Evolutionary conservation across 306 rosid genomes (phyloP).

Genomic region (Trichosanthes truncata): DNA sequence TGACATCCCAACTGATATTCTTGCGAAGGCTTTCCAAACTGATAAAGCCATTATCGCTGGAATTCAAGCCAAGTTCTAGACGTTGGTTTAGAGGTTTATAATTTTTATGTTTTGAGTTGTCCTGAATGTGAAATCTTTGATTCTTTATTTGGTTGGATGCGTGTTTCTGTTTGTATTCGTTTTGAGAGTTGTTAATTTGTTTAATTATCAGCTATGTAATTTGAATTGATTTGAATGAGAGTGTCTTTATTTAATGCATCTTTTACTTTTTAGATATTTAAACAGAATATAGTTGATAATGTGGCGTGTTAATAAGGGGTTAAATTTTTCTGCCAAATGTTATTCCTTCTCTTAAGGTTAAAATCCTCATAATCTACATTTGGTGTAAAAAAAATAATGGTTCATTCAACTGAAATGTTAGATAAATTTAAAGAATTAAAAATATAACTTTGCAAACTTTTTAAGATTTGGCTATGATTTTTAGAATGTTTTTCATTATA

Average conservation of each 20-base stretch:
- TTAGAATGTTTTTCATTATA: no score
- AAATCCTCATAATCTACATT: no score
- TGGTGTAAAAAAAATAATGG: no score
- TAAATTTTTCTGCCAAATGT: no score
- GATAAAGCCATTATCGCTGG: conserved; percentile 12
- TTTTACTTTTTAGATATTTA: not conserved
- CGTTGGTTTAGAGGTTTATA: no score
- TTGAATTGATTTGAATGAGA: not conserved
- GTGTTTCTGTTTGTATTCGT: not conserved
- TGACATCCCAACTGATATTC: conserved; percentile 12
- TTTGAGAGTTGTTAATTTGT: not conserved
- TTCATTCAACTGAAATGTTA: no score
- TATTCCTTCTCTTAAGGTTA: no score
- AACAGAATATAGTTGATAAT: no score
- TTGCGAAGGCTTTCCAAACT: conserved; percentile 23
- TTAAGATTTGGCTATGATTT: no score
- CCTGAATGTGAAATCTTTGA: not conserved
- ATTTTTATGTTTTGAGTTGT: not conserved
- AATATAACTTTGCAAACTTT: no score
- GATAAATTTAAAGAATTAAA: no score
- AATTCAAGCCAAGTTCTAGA: conserved; percentile 24
- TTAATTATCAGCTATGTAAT: not conserved
- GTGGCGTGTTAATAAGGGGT: no score
- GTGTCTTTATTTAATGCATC: not conserved
- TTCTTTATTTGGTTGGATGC: not conserved